Evolutionary conservation across 768 basidiomycete genomes (phyloP).

Genomic region (Imleria badia): DNA sequence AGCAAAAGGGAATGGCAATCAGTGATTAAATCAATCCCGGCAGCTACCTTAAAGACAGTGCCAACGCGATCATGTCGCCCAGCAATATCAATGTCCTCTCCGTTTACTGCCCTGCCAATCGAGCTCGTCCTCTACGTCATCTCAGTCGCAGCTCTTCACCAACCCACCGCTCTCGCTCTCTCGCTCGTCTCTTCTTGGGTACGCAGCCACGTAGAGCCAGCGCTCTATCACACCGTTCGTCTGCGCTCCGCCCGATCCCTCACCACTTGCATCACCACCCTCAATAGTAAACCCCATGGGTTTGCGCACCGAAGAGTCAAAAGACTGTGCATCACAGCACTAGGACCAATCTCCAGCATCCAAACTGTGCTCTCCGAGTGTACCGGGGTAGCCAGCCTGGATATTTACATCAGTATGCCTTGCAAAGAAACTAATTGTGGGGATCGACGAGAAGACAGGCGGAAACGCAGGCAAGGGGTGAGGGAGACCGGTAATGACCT

Average conservation of each 20-base stretch:
- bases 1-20: background rate
- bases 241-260: conserved; percentile 1
- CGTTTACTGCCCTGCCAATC: conserved; percentile 24
- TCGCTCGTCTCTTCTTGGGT: conserved; percentile 2
- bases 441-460: too few species aligned
- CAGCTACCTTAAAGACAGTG: background rate
- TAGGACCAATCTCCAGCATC: background rate
- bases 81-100: conserved; percentile 10
- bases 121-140: conserved; percentile 36
- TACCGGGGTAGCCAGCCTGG: background rate
- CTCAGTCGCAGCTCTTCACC: conserved; percentile 33
- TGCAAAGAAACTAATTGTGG: too few species aligned
- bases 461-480: too few species aligned
- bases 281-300: background rate
- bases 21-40: background rate
- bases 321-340: background rate
- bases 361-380: background rate
- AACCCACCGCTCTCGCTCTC: background rate
- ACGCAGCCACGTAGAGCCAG: background rate
- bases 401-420: too few species aligned
- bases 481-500: too few species aligned
- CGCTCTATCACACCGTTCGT: conserved; percentile 1
- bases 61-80: background rate
- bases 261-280: background rate
- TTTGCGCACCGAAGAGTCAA: background rate